Conservation (phyloP, 345 rosid genomes). For the Pistacia integerrima region DNA sequence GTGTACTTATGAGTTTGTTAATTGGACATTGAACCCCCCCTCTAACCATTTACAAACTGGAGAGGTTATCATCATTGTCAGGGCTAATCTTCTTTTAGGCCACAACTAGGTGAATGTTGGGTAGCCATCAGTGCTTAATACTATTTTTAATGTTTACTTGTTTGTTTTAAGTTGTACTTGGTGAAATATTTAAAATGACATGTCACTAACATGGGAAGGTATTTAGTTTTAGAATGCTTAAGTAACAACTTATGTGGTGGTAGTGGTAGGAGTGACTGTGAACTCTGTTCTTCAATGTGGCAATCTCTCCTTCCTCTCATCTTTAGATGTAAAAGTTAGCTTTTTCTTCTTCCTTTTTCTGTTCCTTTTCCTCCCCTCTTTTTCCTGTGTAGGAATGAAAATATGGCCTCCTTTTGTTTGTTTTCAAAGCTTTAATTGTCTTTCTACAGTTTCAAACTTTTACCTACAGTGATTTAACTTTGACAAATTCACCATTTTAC, state of each 20-base stretch:
- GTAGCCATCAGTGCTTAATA: too few relatives aligned
- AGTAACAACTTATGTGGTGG: not conserved
- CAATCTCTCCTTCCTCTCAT: not conserved
- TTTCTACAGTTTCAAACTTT: not conserved
- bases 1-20: not conserved
- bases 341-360: not conserved
- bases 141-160: not conserved
- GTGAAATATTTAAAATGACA: not conserved
- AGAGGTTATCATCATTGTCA: too few relatives aligned
- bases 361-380: not conserved
- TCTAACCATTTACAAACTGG: not conserved
- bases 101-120: not conserved
- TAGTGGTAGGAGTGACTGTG: not conserved
- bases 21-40: not conserved
- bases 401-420: not conserved
- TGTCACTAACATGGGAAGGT: not conserved
- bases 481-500: conserved; percentile 13
- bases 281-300: not conserved
- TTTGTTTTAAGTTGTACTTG: conserved; percentile 2
- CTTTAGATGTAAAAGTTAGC: not conserved
- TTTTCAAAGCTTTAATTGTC: not conserved
- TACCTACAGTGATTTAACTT: not conserved
- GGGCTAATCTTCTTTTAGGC: not conserved
- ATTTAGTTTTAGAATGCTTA: not conserved
- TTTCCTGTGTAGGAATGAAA: not conserved